Conservation (phyloP, 2,329 filamentous ascomycete species). For the Cladosporium oxysporum region DNA sequence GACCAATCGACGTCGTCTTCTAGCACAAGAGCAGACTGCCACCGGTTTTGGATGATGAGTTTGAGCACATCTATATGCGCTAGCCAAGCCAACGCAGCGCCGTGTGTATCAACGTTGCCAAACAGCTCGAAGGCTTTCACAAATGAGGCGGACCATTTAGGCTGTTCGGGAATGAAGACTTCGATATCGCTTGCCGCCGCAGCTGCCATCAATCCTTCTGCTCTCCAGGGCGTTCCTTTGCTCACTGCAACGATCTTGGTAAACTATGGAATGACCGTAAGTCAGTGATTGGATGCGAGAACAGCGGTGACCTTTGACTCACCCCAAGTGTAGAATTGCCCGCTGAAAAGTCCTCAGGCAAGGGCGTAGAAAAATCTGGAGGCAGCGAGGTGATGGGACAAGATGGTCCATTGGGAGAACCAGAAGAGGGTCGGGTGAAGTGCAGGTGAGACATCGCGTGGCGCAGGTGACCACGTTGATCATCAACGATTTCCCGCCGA, state of each 20-base stretch:
- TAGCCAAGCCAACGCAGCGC: conserved; percentile 34
- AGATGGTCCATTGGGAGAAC: neutral
- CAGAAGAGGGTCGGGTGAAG: neutral
- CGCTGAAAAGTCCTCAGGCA: neutral
- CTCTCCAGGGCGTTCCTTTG: neutral
- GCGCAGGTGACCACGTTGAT: neutral
- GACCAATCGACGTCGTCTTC: conserved; percentile 46
- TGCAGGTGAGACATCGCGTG: neutral
- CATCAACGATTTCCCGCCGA: neutral
- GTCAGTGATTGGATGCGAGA: neutral
- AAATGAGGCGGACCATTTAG: neutral
- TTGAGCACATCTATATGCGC: conserved; percentile 37
- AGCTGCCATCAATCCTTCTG: neutral
- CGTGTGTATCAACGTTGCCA: conserved; percentile 20
- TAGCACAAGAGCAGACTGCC: conserved; percentile 34
- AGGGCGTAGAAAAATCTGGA: neutral
- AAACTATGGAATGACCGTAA: neutral
- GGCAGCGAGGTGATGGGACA: too few species aligned
- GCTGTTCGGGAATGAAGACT: neutral
- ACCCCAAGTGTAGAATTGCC: neutral
- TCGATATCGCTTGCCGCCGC: neutral
- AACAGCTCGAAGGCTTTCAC: neutral
- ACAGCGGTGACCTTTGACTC: neutral
- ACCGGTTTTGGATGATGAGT: conserved; percentile 32
- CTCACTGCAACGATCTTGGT: neutral